Percentiles rank a stretch among this genome's conserved stretches.
These are phyloP conservation scores for Haplosporangium sp. DNA, from an alignment of 371 early-diverging fungal species.

Conservation along the genomic window DNA sequence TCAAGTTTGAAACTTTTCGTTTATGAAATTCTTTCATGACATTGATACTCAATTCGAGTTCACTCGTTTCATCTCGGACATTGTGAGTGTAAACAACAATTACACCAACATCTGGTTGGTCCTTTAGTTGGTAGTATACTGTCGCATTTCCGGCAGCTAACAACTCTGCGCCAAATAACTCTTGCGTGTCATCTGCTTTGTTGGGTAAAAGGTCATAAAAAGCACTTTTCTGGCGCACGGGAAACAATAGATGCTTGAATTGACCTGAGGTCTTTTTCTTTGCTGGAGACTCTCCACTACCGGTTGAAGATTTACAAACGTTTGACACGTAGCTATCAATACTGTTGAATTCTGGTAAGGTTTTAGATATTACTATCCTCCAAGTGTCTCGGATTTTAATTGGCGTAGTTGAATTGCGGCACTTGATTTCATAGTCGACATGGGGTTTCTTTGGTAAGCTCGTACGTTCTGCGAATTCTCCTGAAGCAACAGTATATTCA, in stretches of 20 bases:
- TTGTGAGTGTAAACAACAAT: slow-evolving; percentile 22
- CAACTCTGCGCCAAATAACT: slow-evolving; percentile 8
- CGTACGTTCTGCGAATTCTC: slow-evolving; percentile 19
- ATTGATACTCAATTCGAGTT: not conserved
- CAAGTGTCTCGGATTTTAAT: not conserved
- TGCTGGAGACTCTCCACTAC: not conserved
- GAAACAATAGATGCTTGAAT: not conserved
- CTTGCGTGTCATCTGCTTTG: not conserved
- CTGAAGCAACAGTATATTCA: not conserved
- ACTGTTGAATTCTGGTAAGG: not conserved
- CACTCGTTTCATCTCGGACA: not conserved
- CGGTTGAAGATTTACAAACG: slow-evolving; percentile 8
- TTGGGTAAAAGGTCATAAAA: not conserved
- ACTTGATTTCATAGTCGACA: slow-evolving; percentile 24
- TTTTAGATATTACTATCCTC: slow-evolving; percentile 1
- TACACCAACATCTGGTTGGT: slow-evolving; percentile 31
- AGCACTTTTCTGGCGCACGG: slow-evolving; percentile 5
- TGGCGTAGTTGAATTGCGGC: not conserved
- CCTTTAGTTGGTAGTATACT: slow-evolving; percentile 29
- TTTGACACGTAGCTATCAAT: slow-evolving; percentile 8
- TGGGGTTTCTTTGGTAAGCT: slow-evolving; percentile 16
- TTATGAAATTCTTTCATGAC: slow-evolving; percentile 4
- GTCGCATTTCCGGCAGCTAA: slow-evolving; percentile 26
- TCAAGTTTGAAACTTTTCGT: slow-evolving; percentile 22
- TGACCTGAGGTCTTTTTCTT: not conserved